These are phyloP conservation scores for Neurospora sp. DNA, from an alignment of 495 filamentous ascomycete genomes.

Conservation along the genomic window DNA sequence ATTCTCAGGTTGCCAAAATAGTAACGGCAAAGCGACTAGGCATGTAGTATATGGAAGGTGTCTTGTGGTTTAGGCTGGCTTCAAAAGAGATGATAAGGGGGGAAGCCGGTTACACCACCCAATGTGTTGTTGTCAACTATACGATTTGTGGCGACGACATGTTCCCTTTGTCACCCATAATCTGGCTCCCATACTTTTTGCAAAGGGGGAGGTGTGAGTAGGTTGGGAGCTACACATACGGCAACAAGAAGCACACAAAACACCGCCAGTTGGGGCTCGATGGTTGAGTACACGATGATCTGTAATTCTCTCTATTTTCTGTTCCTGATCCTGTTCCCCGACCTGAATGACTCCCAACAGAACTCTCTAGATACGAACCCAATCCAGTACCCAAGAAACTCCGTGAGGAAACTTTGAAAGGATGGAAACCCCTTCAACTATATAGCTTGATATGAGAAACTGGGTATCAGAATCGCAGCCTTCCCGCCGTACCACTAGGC, in stretches of 20 bases:
- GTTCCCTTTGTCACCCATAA: too few species aligned
- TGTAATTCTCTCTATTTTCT: neutral
- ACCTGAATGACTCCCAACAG: neutral
- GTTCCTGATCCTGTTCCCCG: neutral
- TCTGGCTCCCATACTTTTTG: too few species aligned
- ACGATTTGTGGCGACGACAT: too few species aligned
- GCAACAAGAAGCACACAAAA: too few species aligned
- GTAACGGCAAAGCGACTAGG: neutral
- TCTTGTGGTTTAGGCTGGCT: neutral
- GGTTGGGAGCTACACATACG: too few species aligned
- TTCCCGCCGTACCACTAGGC: neutral
- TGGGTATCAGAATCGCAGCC: neutral
- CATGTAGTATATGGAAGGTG: neutral
- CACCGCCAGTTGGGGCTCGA: too few species aligned
- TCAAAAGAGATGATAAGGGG: neutral
- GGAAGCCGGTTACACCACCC: neutral
- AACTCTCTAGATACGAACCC: neutral
- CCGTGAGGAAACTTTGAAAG: neutral
- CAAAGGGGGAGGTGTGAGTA: too few species aligned
- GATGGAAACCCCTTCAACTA: neutral
- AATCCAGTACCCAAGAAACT: neutral
- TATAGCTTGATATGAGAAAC: neutral
- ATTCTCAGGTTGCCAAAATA: neutral
- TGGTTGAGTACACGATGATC: neutral
- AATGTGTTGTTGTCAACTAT: neutral